Evolutionary conservation across 495 filamentous ascomycete species (phyloP).

Genomic region (Xylaria curta): DNA sequence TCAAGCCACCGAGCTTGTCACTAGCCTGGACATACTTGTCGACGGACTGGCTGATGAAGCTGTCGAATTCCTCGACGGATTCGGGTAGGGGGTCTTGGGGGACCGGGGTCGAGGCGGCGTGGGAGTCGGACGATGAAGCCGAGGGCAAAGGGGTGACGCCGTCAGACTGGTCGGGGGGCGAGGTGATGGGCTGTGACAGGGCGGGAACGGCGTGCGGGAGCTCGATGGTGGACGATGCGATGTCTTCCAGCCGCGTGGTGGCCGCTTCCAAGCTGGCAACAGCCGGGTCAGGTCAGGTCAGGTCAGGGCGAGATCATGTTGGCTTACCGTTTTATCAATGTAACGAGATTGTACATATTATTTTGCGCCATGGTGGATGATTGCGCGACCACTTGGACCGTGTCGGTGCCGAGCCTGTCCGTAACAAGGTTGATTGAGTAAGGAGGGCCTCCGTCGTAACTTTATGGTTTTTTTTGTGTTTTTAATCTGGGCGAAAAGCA

Average conservation of each 20-base stretch:
- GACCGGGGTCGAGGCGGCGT: constrained; percentile 44
- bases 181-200: constrained; percentile 44
- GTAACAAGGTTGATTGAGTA: neutral
- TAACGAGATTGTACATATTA: constrained; percentile 95
- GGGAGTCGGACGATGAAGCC: constrained; percentile 42
- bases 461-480: neutral
- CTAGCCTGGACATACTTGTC: constrained; percentile 79
- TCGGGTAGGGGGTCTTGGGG: constrained; percentile 70
- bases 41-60: constrained; percentile 75
- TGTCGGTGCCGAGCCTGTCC: constrained; percentile 5
- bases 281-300: constrained; percentile 30
- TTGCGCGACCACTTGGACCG: neutral
- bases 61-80: constrained; percentile 84
- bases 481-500: neutral
- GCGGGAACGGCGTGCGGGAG: constrained; percentile 55
- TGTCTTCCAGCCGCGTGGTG: constrained; percentile 94
- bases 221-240: constrained; percentile 75
- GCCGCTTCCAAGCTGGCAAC: constrained; percentile 92
- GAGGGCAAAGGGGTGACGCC: constrained; percentile 38
- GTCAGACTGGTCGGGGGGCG: constrained; percentile 37
- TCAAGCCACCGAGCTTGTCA: constrained; percentile 73
- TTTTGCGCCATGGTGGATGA: constrained; percentile 56
- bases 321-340: constrained; percentile 93
- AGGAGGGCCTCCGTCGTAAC: neutral
- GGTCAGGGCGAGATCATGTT: neutral